Evolutionary conservation across 1,284 basidiomycete species (phyloP), one percentile per base, ranked within the genome.

Genomic region (Takashimella tepidaria): DNA sequence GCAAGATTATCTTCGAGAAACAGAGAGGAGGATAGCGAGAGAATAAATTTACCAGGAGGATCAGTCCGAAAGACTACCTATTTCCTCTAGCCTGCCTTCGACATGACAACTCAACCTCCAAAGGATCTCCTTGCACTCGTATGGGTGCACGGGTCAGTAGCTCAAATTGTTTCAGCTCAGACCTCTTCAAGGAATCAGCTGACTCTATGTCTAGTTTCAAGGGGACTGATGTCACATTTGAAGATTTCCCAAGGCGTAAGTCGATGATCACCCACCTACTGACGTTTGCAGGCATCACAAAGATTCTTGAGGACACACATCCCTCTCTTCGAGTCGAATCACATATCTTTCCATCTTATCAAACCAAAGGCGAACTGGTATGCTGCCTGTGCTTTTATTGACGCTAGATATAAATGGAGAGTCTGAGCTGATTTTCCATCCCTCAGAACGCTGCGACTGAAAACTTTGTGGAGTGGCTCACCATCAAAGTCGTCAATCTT

Each of bases 301-400:
- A 93, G 67, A 77, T 93, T 40, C 78, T 96, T 4, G 63, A 70
- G 44, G 71, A 76, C 31, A 79, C 79, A 0, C 72, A 78, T 42
- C 69, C 76, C 0, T 64, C 62, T 1, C 73, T 84, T 1, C 67
- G 70, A 19, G 84, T 90, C 6, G 85, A 92, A 68, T 87, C 83
- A 49, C 75, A 86, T 12, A 80, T 92, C 5, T 97, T 96, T 69
- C 92, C 92, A 24, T 86, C 84, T 3, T 97, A 96, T 66, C 89
- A 96, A 83, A 93, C 90, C 10, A 89, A 88, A 66, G 91, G 92
- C 45, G 85, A 89, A 58, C 76, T 95, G 70, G 92, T 93, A 67
- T 66, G 84, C 76, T 37, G 5, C 13, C 6, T 11, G 20, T 49
- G 11, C 19, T 5, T 10, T n/a, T n/a, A n/a, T n/a, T n/a, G n/a